Evolutionary conservation across 768 basidiomycete genomes (phyloP).

Genomic region (Calocybe cyanea): DNA sequence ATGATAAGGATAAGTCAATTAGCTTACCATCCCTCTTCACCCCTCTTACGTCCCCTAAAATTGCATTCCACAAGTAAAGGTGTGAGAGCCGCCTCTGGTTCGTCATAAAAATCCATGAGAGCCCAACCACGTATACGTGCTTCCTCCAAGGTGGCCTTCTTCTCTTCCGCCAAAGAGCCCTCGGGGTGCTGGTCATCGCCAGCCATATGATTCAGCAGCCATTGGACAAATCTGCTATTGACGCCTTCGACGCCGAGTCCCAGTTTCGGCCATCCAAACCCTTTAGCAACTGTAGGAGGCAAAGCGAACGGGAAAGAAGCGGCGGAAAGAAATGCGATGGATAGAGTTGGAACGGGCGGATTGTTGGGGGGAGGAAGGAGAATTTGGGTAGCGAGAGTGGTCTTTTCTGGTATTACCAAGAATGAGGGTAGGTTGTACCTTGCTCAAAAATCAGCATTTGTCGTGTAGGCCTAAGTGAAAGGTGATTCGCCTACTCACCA

Average conservation of each 20-base stretch:
- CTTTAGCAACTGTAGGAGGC: slow-evolving; percentile 73
- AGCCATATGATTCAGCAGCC: slow-evolving; percentile 59
- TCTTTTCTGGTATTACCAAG: slow-evolving; percentile 82
- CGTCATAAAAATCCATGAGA: slow-evolving; percentile 68
- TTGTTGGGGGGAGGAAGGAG: slow-evolving; percentile 39
- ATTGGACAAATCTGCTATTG: slow-evolving; percentile 69
- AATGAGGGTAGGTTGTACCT: slow-evolving; percentile 85
- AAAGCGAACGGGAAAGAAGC: slow-evolving; percentile 76
- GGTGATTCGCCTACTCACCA: slow-evolving; percentile 54
- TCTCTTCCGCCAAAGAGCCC: slow-evolving; percentile 9
- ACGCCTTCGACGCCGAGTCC: slow-evolving; percentile 85
- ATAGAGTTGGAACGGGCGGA: slow-evolving; percentile 43
- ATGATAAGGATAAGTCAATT: not conserved
- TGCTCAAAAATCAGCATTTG: slow-evolving; percentile 2
- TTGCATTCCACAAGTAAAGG: slow-evolving; percentile 78
- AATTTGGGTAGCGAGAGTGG: slow-evolving; percentile 48
- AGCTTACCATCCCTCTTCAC: slow-evolving; percentile 20
- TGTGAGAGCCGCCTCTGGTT: slow-evolving; percentile 54
- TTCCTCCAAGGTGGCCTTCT: slow-evolving; percentile 18
- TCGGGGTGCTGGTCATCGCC: slow-evolving; percentile 11
- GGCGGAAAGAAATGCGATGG: slow-evolving; percentile 81
- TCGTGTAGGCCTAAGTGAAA: not conserved
- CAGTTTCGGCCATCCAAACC: slow-evolving; percentile 77
- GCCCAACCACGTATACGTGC: slow-evolving; percentile 70
- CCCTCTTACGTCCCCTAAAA: slow-evolving; percentile 42